phyloP scores from a whole-genome alignment of 2,329 filamentous ascomycete species.

The Lecanosticta acicola region DNA sequence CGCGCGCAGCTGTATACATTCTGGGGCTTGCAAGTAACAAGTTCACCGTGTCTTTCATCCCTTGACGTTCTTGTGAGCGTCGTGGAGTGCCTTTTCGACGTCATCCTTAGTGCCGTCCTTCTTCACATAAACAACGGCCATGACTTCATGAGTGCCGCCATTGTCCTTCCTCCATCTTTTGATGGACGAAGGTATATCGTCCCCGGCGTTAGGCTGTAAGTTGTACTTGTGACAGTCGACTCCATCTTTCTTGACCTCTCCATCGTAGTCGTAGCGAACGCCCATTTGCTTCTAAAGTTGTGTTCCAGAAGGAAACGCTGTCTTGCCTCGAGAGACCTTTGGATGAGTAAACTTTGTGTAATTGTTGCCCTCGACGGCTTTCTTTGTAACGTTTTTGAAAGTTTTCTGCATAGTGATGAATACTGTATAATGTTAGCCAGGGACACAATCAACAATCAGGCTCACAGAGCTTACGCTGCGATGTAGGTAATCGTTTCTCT shows the following conservation, averaged over 20 bases:
- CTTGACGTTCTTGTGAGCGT: conserved; percentile 4
- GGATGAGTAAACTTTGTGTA: conserved; percentile 5
- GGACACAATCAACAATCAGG: too few species aligned
- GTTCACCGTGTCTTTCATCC: too few species aligned
- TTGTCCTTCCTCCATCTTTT: conserved; percentile 27
- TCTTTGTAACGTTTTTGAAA: not conserved
- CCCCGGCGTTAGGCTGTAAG: conserved; percentile 2
- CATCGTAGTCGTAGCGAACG: conserved; percentile 6
- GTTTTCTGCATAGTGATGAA: conserved; percentile 2
- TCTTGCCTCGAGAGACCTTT: conserved; percentile 4
- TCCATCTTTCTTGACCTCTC: conserved; percentile 2
- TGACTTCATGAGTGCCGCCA: conserved; percentile 31
- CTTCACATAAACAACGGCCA: conserved; percentile 20
- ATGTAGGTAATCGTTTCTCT: too few species aligned
- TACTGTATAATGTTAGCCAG: too few species aligned
- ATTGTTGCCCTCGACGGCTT: conserved; percentile 6
- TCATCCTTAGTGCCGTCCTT: conserved; percentile 21
- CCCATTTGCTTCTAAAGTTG: not conserved
- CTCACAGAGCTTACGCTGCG: too few species aligned
- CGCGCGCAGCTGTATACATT: too few species aligned
- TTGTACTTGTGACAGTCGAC: conserved; percentile 5
- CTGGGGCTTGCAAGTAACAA: too few species aligned
- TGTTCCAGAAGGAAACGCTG: conserved; percentile 3
- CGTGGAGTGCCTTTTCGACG: conserved; percentile 12
- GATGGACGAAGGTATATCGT: conserved; percentile 26